Evolutionary conservation across 1,139 yeast species (phyloP).

Genomic region (Debaryomyces subglobosus): DNA sequence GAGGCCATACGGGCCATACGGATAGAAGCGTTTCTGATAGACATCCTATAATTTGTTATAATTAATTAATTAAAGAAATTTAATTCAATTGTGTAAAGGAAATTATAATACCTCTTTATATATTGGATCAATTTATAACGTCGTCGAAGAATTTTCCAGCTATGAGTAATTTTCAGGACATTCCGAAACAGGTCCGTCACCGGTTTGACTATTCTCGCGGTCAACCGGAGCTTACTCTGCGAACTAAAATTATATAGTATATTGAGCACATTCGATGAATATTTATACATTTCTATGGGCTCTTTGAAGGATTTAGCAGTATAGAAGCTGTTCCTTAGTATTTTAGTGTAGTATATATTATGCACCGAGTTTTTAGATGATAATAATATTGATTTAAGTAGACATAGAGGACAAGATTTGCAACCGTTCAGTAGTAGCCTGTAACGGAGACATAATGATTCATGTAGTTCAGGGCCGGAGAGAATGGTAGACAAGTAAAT

Average conservation of each 20-base stretch:
- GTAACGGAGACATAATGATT: not conserved
- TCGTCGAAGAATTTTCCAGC: constrained; percentile 9
- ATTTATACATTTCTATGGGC: not conserved
- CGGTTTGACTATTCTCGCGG: constrained; percentile 4
- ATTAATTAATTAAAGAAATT: constrained; percentile 5
- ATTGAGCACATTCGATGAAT: not conserved
- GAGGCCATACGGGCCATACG: constrained; percentile 67
- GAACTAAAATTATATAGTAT: not conserved
- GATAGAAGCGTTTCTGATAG: constrained; percentile 63
- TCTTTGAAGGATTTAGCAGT: not conserved
- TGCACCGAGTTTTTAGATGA: not conserved
- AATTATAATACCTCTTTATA: constrained; percentile 4
- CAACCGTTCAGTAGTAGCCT: not conserved
- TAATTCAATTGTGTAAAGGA: constrained; percentile 3
- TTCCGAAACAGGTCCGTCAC: constrained; percentile 15
- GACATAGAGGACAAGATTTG: not conserved
- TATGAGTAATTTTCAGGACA: constrained; percentile 9
- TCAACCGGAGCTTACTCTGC: constrained; percentile 4
- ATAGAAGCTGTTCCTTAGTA: not conserved
- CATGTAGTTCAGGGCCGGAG: not conserved
- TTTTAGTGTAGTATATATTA: not conserved
- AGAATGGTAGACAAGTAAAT: not conserved
- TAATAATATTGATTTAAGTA: not conserved
- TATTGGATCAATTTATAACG: not conserved
- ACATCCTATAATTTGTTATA: constrained; percentile 37